Percentiles rank a stretch among this genome's conserved stretches.
Conservation (phyloP, 1,139 yeast genomes). For the Yamadazyma epiphylla region DNA sequence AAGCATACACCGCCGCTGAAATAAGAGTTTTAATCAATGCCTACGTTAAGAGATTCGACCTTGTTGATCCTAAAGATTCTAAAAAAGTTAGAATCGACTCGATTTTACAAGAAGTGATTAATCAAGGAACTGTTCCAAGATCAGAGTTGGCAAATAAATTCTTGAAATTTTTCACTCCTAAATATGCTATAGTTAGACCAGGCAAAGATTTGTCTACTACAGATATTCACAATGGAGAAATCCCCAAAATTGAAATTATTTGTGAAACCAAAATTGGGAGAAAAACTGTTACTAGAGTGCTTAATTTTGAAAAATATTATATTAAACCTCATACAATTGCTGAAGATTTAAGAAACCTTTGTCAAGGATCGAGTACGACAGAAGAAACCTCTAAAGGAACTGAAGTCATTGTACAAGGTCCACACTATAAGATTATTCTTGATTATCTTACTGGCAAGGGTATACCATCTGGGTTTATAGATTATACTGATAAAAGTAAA, state of each 20-base stretch:
- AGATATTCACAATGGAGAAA: slow-evolving; percentile 48
- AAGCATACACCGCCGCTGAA: slow-evolving; percentile 51
- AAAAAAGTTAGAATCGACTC: slow-evolving; percentile 56
- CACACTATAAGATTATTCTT: slow-evolving; percentile 64
- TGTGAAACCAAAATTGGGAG: slow-evolving; percentile 82
- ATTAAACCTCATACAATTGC: slow-evolving; percentile 66
- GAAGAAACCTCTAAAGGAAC: slow-evolving; percentile 53
- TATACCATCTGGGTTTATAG: slow-evolving; percentile 62
- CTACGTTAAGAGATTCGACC: slow-evolving; percentile 51
- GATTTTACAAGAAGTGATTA: slow-evolving; percentile 22
- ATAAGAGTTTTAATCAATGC: slow-evolving; percentile 47
- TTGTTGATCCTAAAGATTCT: slow-evolving; percentile 45
- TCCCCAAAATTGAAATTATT: slow-evolving; percentile 63
- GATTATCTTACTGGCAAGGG: slow-evolving; percentile 65
- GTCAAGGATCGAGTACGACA: slow-evolving; percentile 87
- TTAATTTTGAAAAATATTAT: slow-evolving; percentile 64
- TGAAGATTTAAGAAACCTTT: slow-evolving; percentile 65
- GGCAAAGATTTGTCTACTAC: slow-evolving; percentile 34
- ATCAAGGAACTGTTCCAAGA: slow-evolving; percentile 20
- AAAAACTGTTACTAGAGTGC: slow-evolving; percentile 70
- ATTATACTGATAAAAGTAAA: slow-evolving; percentile 62
- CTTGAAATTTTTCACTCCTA: slow-evolving; percentile 51
- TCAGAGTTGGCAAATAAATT: slow-evolving; percentile 55
- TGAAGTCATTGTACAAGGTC: slow-evolving; percentile 88
- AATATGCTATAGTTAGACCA: slow-evolving; percentile 53